A percentile compares a stretch with the other conserved stretches of the same genome.
These are phyloP conservation scores for Plectranthus barbatus DNA, from an alignment of 257 asterid genomes.

Conservation along the genomic window DNA sequence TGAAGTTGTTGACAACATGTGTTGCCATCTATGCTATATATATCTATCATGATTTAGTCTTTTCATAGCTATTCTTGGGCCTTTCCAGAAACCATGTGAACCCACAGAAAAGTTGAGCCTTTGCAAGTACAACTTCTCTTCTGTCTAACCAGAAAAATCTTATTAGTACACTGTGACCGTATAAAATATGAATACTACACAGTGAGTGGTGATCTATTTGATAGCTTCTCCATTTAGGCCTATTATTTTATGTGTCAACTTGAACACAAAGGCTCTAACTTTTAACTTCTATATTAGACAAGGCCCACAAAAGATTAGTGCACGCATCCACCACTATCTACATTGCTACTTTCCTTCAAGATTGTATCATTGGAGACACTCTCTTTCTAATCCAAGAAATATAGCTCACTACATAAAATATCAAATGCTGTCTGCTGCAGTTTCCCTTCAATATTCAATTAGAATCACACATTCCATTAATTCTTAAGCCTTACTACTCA, in stretches of 20 bases:
- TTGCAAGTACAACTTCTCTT: neutral
- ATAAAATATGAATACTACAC: neutral
- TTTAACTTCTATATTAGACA: constrained; percentile 1
- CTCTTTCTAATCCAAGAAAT: neutral
- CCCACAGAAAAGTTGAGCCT: neutral
- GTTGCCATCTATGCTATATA: neutral
- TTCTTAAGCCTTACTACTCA: neutral
- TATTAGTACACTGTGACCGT: neutral
- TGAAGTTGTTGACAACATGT: neutral
- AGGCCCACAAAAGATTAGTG: constrained; percentile 2
- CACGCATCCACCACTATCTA: neutral
- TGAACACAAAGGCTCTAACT: constrained; percentile 5
- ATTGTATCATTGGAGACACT: neutral
- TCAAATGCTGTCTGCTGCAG: neutral
- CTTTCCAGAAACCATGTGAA: constrained; percentile 1
- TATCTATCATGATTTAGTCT: neutral
- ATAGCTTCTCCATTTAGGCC: constrained; percentile 1
- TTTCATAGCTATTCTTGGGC: neutral
- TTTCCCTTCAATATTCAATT: too few species aligned
- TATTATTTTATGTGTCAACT: constrained; percentile 32
- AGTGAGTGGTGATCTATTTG: neutral
- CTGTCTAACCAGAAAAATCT: neutral
- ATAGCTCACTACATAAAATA: constrained; percentile 3
- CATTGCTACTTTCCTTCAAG: neutral
- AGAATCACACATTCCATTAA: neutral